Conservation (phyloP, 768 basidiomycete species). For the Lactifluus hygrophoroides region DNA sequence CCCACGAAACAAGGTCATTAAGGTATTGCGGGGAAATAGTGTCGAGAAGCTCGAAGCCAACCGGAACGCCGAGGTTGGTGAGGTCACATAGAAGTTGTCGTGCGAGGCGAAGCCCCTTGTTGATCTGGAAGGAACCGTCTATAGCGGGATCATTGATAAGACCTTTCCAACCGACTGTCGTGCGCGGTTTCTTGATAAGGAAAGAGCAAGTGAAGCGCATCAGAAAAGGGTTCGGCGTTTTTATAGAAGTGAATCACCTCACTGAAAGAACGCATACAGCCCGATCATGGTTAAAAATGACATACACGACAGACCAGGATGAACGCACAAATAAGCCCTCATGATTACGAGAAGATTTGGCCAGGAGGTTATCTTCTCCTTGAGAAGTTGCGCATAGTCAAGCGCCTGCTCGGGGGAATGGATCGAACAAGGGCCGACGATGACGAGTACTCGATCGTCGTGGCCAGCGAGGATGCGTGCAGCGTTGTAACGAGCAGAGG, state of each 20-base stretch:
- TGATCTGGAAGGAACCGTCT: conserved; percentile 91
- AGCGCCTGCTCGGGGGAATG: conserved; percentile 82
- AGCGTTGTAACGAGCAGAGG: conserved; percentile 66
- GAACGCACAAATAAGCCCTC: conserved; percentile 93
- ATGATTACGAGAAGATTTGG: conserved; percentile 84
- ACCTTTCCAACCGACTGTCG: conserved; percentile 98
- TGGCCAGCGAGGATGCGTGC: conserved; percentile 75
- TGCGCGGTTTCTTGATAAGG: conserved; percentile 74
- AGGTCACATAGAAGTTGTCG: conserved; percentile 88
- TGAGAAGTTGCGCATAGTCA: conserved; percentile 70
- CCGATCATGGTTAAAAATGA: conserved; percentile 15
- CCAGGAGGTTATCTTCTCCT: conserved; percentile 55
- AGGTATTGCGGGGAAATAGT: conserved; percentile 78
- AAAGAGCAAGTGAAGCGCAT: neutral
- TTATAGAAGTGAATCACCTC: conserved; percentile 28
- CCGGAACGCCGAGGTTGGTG: conserved; percentile 81
- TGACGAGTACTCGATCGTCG: conserved; percentile 80
- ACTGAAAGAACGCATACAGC: conserved; percentile 33
- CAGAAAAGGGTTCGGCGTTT: neutral
- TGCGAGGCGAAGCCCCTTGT: conserved; percentile 88
- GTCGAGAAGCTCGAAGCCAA: conserved; percentile 91
- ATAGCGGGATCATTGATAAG: conserved; percentile 92
- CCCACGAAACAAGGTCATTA: conserved; percentile 81
- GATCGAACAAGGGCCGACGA: conserved; percentile 95
- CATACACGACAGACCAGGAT: conserved; percentile 6